phyloP scores from a whole-genome alignment of 2,329 filamentous ascomycete species.

The Diaporthe sp. region DNA sequence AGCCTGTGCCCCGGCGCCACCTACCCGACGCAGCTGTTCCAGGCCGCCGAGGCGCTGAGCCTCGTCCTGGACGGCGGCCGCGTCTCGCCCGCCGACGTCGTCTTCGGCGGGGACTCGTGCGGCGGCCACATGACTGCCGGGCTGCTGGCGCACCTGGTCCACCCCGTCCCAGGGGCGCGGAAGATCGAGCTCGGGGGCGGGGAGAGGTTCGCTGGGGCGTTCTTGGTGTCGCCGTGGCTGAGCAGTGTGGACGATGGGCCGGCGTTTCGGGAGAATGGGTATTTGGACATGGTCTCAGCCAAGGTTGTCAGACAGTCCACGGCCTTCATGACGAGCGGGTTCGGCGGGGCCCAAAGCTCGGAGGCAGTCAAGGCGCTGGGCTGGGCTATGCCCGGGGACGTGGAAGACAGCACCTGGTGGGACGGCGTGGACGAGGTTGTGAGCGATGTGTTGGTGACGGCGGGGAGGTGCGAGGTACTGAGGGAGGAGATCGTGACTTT shows the following conservation, averaged over 20 bases:
- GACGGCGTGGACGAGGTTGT: constrained; percentile 44
- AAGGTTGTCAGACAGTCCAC: constrained; percentile 8
- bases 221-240: constrained; percentile 45
- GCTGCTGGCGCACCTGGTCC: constrained; percentile 50
- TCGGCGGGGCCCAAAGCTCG: background rate
- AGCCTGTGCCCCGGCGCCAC: constrained; percentile 48
- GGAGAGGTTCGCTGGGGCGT: constrained; percentile 48
- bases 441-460: constrained; percentile 49
- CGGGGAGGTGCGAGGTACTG: constrained; percentile 50
- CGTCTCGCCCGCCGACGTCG: constrained; percentile 48
- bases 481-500: constrained; percentile 48
- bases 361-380: constrained; percentile 35
- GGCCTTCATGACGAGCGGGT: background rate
- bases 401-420: constrained; percentile 46
- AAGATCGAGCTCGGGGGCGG: constrained; percentile 42
- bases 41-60: constrained; percentile 50
- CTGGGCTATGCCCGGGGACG: constrained; percentile 50
- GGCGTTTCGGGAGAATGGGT: constrained; percentile 17
- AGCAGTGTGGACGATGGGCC: background rate
- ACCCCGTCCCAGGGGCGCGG: constrained; percentile 46
- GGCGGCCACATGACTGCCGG: constrained; percentile 52
- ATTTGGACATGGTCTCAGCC: constrained; percentile 26
- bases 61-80: constrained; percentile 48
- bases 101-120: constrained; percentile 55
- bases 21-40: constrained; percentile 50